A percentile compares a stretch with the other conserved stretches of the same genome.
Evolutionary conservation across 164 flowering plant species (phyloP).

Genomic region (Vitis rotundifolia): DNA sequence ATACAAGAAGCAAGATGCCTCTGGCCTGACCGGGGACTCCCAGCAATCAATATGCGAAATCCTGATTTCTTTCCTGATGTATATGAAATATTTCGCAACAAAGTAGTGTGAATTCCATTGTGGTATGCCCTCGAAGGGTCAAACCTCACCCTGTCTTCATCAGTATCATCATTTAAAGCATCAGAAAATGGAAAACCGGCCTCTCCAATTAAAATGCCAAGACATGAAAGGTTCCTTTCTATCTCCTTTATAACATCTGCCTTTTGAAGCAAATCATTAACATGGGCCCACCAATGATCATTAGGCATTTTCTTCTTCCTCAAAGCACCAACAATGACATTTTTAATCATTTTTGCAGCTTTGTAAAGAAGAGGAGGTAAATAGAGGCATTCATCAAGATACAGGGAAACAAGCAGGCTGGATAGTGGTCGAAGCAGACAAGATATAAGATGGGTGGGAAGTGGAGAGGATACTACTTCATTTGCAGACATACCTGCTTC

Average conservation of each 20-base stretch:
- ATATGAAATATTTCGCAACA: slow-evolving; percentile 28
- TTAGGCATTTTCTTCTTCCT: slow-evolving; percentile 42
- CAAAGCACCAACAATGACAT: slow-evolving; percentile 51
- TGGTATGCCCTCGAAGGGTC: slow-evolving; percentile 21
- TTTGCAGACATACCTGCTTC: slow-evolving; percentile 89
- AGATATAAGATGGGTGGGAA: slow-evolving; percentile 69
- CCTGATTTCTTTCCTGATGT: slow-evolving; percentile 46
- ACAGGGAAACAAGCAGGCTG: slow-evolving; percentile 65
- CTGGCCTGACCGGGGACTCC: slow-evolving; percentile 79
- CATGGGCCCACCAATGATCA: slow-evolving; percentile 61
- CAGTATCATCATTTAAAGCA: slow-evolving; percentile 26
- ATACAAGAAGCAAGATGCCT: slow-evolving; percentile 87
- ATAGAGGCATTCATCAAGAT: slow-evolving; percentile 69
- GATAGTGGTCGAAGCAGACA: slow-evolving; percentile 72
- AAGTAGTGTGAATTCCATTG: slow-evolving; percentile 19
- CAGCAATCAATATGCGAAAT: slow-evolving; percentile 75
- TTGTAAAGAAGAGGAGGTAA: slow-evolving; percentile 66
- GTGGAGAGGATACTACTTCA: slow-evolving; percentile 70
- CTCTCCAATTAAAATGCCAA: slow-evolving; percentile 47
- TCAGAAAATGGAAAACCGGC: slow-evolving; percentile 26
- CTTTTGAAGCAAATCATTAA: slow-evolving; percentile 53
- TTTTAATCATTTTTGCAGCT: slow-evolving; percentile 55
- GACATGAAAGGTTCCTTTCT: slow-evolving; percentile 44
- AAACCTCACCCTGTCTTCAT: slow-evolving; percentile 22
- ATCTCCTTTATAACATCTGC: slow-evolving; percentile 51